Conservation (phyloP, 2,329 filamentous ascomycete genomes). For the Lachnellula occidentalis region DNA sequence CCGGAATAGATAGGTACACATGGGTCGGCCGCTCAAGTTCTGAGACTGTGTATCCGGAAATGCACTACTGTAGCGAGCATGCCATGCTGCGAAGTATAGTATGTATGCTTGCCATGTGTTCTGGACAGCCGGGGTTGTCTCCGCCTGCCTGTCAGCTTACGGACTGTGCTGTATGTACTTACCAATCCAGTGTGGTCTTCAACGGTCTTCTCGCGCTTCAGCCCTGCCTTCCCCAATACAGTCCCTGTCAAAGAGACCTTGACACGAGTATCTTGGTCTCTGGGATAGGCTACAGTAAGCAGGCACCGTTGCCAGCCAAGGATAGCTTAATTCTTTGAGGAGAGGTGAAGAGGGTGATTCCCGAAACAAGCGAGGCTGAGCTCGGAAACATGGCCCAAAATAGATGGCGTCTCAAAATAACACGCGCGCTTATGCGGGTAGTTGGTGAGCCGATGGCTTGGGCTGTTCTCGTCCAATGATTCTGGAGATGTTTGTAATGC, state of each 20-base stretch:
- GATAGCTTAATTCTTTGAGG: too few relatives aligned
- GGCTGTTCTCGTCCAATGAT: constrained; percentile 5
- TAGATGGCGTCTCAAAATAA: constrained; percentile 6
- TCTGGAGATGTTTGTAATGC: neutral
- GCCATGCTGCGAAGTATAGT: too few relatives aligned
- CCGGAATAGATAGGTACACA: constrained; percentile 5
- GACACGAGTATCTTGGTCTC: neutral
- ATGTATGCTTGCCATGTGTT: neutral
- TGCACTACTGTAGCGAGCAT: too few relatives aligned
- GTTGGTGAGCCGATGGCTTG: constrained; percentile 1
- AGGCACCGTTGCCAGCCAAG: neutral
- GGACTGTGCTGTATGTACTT: neutral
- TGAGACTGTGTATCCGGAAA: neutral
- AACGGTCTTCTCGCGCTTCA: neutral
- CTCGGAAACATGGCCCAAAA: neutral
- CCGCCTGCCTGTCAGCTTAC: neutral
- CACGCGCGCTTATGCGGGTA: constrained; percentile 11
- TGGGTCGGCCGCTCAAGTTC: neutral
- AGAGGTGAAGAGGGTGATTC: neutral
- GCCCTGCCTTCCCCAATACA: neutral
- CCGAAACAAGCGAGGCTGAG: constrained; percentile 13
- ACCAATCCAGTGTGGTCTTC: neutral
- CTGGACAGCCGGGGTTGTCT: neutral
- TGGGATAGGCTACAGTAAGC: neutral
- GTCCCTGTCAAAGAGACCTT: neutral